Evolutionary conservation across 2,329 filamentous ascomycete species (phyloP).

Genomic region (Clarireedia paspali): DNA sequence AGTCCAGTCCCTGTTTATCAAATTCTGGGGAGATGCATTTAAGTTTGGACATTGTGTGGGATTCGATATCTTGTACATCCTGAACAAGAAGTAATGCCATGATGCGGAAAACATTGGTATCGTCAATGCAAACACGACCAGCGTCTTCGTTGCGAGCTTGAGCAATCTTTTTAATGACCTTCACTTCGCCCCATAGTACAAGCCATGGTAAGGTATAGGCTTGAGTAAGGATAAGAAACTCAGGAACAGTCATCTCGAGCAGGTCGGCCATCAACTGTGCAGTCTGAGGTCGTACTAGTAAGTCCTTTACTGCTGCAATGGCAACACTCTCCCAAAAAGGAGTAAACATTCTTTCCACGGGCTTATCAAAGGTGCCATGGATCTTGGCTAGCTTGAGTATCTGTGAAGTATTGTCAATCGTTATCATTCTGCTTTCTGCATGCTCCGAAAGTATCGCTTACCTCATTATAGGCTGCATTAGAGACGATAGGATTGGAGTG

Average conservation of each 20-base stretch:
- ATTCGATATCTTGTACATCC: constrained; percentile 49
- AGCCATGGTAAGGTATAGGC: constrained; percentile 78
- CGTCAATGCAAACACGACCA: constrained; percentile 47
- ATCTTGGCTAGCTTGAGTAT: constrained; percentile 65
- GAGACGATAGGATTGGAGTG: constrained; percentile 73
- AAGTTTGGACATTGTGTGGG: constrained; percentile 60
- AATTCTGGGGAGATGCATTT: constrained; percentile 64
- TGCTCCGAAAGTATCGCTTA: constrained; percentile 31
- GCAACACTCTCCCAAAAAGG: constrained; percentile 88
- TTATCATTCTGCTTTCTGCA: not conserved
- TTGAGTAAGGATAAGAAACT: constrained; percentile 70
- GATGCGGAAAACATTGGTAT: constrained; percentile 48
- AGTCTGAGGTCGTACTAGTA: constrained; percentile 74
- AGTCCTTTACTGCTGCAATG: constrained; percentile 73
- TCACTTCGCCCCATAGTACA: constrained; percentile 67
- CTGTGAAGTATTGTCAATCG: constrained; percentile 28
- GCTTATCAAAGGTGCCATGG: constrained; percentile 52
- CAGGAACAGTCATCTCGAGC: constrained; percentile 64
- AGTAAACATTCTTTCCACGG: constrained; percentile 62
- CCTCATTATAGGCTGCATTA: constrained; percentile 76
- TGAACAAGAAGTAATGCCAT: constrained; percentile 53
- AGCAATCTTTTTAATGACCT: constrained; percentile 75
- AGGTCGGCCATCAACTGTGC: constrained; percentile 74
- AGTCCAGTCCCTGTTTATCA: constrained; percentile 44
- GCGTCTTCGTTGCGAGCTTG: constrained; percentile 63